A percentile compares a stretch with the other conserved stretches of the same genome.
Conservation (phyloP, 345 rosid species). For the Schrenkiella parvula region DNA sequence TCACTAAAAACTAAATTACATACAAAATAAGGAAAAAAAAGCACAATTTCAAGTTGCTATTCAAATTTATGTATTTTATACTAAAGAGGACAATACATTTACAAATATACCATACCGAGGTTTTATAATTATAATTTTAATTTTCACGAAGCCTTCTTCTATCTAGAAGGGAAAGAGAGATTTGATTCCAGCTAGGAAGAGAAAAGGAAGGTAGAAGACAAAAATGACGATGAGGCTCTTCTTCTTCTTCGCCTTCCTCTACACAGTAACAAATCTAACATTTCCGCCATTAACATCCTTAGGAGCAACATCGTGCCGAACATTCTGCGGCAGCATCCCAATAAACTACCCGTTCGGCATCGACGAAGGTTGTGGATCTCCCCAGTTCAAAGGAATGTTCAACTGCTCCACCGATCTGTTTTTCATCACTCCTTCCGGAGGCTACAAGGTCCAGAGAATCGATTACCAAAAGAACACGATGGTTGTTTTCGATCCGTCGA, state of each 20-base stretch:
- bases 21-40: no score
- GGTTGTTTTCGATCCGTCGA: slow-evolving; percentile 69
- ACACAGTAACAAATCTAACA: slow-evolving; percentile 14
- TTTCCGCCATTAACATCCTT: slow-evolving; percentile 2
- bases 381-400: slow-evolving; percentile 63
- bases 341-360: slow-evolving; percentile 79
- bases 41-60: not conserved
- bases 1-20: not conserved
- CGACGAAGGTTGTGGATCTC: slow-evolving; percentile 90
- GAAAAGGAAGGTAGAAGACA: not conserved
- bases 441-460: slow-evolving; percentile 74
- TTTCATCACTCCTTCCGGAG: slow-evolving; percentile 75
- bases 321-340: slow-evolving; percentile 56
- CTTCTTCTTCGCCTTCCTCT: slow-evolving; percentile 18
- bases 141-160: not conserved
- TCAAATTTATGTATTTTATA: not conserved
- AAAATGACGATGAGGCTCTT: slow-evolving; percentile 11
- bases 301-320: slow-evolving; percentile 44
- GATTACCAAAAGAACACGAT: slow-evolving; percentile 62
- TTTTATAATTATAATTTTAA: not conserved
- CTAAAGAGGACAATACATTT: not conserved
- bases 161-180: not conserved
- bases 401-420: slow-evolving; percentile 65
- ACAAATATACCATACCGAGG: not conserved
- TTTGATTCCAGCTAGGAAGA: not conserved